Evolutionary conservation across 441 rosid genomes (phyloP).

Genomic region (Populus trichocarpa): DNA sequence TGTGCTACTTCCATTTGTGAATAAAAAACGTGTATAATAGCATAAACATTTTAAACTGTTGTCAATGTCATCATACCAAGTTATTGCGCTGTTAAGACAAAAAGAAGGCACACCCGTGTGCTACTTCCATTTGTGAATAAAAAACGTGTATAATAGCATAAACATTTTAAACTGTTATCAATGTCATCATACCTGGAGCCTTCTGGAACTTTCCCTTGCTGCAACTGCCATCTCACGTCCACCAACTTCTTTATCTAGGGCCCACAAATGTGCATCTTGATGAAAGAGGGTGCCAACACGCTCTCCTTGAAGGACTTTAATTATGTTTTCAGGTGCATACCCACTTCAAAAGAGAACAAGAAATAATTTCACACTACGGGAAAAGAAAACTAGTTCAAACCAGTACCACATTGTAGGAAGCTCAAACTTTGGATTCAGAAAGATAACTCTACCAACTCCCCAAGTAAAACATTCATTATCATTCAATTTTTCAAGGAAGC

Average conservation of each 20-base stretch:
- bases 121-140: constrained; percentile 1
- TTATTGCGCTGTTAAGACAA: neutral
- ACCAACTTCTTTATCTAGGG: constrained; percentile 44
- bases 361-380: constrained; percentile 10
- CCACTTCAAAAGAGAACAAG: constrained; percentile 52
- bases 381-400: constrained; percentile 1
- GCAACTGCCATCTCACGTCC: constrained; percentile 94
- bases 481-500: neutral
- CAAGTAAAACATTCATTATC: neutral
- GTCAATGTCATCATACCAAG: constrained; percentile 38
- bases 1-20: constrained; percentile 1
- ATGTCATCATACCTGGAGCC: constrained; percentile 70
- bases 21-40: neutral
- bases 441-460: neutral
- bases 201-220: constrained; percentile 93
- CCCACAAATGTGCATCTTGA: constrained; percentile 74
- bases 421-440: neutral
- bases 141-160: neutral
- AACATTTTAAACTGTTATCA: constrained; percentile 12
- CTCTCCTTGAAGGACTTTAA: constrained; percentile 81
- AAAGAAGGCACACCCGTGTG: neutral
- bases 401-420: neutral
- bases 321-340: constrained; percentile 63
- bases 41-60: constrained; percentile 12
- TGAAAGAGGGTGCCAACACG: constrained; percentile 89